Conservation (phyloP, 345 rosid species). For the Moringa oleifera region DNA sequence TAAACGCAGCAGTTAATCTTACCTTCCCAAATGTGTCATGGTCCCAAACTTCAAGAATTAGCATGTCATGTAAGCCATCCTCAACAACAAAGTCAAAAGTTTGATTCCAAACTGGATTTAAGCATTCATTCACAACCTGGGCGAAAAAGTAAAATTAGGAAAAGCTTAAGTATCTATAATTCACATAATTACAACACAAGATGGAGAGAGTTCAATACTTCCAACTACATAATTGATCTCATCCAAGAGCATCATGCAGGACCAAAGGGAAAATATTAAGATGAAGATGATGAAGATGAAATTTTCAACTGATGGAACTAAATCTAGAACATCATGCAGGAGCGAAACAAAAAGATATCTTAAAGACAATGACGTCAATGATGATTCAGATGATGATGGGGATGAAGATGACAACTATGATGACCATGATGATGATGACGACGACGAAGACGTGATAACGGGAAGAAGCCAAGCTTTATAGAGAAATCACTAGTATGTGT, state of each 20-base stretch:
- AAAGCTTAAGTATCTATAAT: background rate
- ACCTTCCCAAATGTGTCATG: conserved; percentile 99
- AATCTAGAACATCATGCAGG: background rate
- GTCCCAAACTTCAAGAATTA: conserved; percentile 85
- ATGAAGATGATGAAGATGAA: no score
- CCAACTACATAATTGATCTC: background rate
- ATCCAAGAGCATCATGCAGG: background rate
- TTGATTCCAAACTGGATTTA: conserved; percentile 98
- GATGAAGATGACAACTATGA: no score
- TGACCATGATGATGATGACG: no score
- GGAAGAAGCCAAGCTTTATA: background rate
- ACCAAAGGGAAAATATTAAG: background rate
- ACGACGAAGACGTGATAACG: no score
- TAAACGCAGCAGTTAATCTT: conserved; percentile 3
- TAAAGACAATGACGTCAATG: no score
- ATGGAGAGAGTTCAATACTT: background rate
- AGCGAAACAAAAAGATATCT: background rate
- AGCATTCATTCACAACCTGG: conserved; percentile 85
- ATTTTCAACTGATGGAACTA: no score
- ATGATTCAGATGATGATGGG: no score
- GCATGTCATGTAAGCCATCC: conserved; percentile 97
- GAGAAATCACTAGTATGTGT: background rate
- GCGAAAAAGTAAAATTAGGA: conserved; percentile 4
- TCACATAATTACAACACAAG: background rate
- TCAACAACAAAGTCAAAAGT: conserved; percentile 97